These are phyloP conservation scores for Malus fusca DNA, from an alignment of 306 rosid species.

Conservation along the genomic window DNA sequence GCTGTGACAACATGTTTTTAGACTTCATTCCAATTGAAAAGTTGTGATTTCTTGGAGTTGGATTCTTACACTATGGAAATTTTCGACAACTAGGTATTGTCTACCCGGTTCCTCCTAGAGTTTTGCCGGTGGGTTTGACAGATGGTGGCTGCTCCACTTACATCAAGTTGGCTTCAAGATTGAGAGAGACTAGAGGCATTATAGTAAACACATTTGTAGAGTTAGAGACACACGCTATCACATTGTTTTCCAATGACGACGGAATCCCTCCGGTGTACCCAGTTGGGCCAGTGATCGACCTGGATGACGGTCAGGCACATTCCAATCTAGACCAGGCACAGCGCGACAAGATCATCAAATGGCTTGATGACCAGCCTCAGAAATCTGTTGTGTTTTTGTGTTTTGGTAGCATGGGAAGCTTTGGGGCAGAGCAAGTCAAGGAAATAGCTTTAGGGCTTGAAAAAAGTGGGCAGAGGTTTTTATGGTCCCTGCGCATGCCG, in stretches of 20 bases:
- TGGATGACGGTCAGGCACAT: constrained; percentile 15
- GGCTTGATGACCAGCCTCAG: constrained; percentile 46
- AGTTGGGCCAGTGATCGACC: constrained; percentile 49
- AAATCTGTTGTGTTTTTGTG: constrained; percentile 48
- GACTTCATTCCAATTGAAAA: no score
- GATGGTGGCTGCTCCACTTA: constrained; percentile 41
- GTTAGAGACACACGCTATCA: constrained; percentile 31
- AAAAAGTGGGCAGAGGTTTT: constrained; percentile 38
- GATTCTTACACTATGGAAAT: not conserved
- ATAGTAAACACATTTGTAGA: constrained; percentile 44
- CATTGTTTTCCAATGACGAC: constrained; percentile 17
- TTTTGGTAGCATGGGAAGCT: constrained; percentile 60
- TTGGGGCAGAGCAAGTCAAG: constrained; percentile 40
- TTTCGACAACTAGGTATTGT: not conserved
- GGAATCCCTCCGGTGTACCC: constrained; percentile 43
- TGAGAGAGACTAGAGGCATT: constrained; percentile 44
- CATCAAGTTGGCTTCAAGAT: constrained; percentile 28
- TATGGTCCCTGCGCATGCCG: constrained; percentile 39
- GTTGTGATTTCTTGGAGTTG: not conserved
- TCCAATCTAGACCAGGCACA: constrained; percentile 30
- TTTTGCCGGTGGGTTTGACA: constrained; percentile 30
- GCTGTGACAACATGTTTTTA: no score
- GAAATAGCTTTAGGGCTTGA: constrained; percentile 52
- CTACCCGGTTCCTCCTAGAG: constrained; percentile 27
- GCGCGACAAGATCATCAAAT: constrained; percentile 32